Evolutionary conservation across 2,329 filamentous ascomycete species (phyloP), one percentile per base, ranked within the genome.

Genomic region (Sphaerulina populicola): DNA sequence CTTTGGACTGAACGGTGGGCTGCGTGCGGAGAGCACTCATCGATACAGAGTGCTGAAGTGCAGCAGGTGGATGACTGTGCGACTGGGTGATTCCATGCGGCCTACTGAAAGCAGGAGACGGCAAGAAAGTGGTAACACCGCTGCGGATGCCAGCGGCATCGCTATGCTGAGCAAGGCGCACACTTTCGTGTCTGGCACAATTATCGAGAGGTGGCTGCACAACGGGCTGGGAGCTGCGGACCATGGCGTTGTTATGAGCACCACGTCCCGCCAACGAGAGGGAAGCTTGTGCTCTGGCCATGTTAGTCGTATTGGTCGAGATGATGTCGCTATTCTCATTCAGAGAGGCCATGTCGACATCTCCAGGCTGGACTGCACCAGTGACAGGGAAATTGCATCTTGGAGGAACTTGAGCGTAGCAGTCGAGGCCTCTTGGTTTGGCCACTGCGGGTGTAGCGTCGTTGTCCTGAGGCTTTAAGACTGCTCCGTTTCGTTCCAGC

Each of bases 41-140:
- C 11, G 52, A 54, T 5, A 40, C 44, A 23, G 52, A 54, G 21
- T 54, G 47, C 39, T 50, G 52, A n/a, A 54, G 47, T 29, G 31
- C 40, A 39, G 23, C 29, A 30, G 23, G 31, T n/a, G 15, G 9
- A 31, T 11, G 23, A 43, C 31, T 36, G n/a, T 31, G n/a, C 2
- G 35, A 29, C 14, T 29, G 21, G 14, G 41, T 39, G 33, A 33
- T 44, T 18, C 35, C 39, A 14, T 37, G 37, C 14, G 52, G 18
- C 36, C 33, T 44, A 39, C 38, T 29, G 30, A 27, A 35, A 8
- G 29, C 12, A 14, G n/a, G n/a, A 31, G 39, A 41, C 6, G 11
- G 8, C 10, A 23, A 8, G 8, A 12, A 12, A n/a, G 10, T 41
- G n/a, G 27, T 11, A 21, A 18, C 12, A n/a, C 14, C 31, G 31